These are phyloP conservation scores for Brassica napus DNA, from an alignment of 345 rosid genomes.

Conservation along the genomic window DNA sequence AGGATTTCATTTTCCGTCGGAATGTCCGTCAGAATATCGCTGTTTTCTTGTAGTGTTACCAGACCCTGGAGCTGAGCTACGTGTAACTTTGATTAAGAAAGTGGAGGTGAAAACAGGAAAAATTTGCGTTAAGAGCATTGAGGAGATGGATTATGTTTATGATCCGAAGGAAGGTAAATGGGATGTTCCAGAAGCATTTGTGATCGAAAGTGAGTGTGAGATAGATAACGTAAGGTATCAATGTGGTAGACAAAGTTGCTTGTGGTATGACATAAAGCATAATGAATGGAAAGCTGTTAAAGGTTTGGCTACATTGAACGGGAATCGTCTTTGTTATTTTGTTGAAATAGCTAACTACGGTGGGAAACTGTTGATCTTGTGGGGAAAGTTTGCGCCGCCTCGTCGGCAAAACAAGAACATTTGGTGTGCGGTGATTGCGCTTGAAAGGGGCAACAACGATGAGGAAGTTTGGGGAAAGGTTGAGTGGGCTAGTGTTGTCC, in stretches of 20 bases:
- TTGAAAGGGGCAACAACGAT: not conserved
- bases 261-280: not conserved
- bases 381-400: not conserved
- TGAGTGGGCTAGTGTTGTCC: not conserved
- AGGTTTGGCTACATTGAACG: not conserved
- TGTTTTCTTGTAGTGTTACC: too few species aligned
- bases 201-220: not conserved
- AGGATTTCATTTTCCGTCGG: too few species aligned
- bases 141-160: not conserved
- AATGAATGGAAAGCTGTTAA: not conserved
- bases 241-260: not conserved
- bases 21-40: too few species aligned
- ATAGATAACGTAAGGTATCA: not conserved
- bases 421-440: not conserved
- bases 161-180: slow-evolving; percentile 9
- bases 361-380: not conserved
- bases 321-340: not conserved
- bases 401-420: not conserved
- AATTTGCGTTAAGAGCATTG: not conserved
- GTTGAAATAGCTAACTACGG: not conserved
- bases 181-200: not conserved
- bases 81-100: not conserved
- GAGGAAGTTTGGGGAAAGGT: not conserved
- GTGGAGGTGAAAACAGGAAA: not conserved
- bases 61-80: not conserved